These are phyloP conservation scores for Fusarium sp. DNA, from an alignment of 2,329 filamentous ascomycete genomes.

Conservation along the genomic window DNA sequence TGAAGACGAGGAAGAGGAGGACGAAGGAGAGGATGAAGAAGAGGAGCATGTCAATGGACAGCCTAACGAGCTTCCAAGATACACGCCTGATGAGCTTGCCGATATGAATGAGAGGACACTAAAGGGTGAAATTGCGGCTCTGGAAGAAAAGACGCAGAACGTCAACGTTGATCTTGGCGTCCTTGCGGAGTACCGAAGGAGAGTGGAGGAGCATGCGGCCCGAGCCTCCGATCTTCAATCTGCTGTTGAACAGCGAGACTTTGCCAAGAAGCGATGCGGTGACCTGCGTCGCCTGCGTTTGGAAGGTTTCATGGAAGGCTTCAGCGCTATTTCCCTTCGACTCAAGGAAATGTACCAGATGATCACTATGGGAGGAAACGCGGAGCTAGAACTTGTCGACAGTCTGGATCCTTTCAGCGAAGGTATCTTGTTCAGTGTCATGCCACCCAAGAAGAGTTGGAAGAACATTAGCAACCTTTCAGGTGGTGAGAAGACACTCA, in stretches of 20 bases:
- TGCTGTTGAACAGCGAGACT: constrained; percentile 82
- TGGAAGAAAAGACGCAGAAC: constrained; percentile 81
- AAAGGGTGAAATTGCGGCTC: constrained; percentile 70
- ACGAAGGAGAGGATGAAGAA: constrained; percentile 43
- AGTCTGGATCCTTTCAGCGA: constrained; percentile 96
- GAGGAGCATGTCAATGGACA: constrained; percentile 48
- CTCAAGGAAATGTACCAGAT: constrained; percentile 99
- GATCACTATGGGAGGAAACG: constrained; percentile 99
- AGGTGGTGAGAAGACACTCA: constrained; percentile 97
- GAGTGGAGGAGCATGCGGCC: constrained; percentile 83
- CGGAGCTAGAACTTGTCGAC: constrained; percentile 96
- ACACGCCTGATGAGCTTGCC: constrained; percentile 77
- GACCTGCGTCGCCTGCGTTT: constrained; percentile 89
- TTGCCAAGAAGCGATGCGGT: constrained; percentile 91
- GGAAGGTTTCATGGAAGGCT: constrained; percentile 98
- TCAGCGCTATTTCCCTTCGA: constrained; percentile 90
- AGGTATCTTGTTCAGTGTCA: constrained; percentile 96
- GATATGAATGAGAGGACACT: constrained; percentile 73
- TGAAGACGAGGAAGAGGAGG: constrained; percentile 46
- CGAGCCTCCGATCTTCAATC: constrained; percentile 86
- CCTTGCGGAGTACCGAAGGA: constrained; percentile 86
- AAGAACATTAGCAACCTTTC: constrained; percentile 98
- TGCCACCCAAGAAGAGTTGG: constrained; percentile 99
- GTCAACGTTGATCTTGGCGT: constrained; percentile 90
- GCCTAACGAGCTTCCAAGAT: constrained; percentile 76